Base-by-base conservation (phyloP, 2,329 filamentous ascomycete genomes). In the Trichophyton benhamiae region DNA sequence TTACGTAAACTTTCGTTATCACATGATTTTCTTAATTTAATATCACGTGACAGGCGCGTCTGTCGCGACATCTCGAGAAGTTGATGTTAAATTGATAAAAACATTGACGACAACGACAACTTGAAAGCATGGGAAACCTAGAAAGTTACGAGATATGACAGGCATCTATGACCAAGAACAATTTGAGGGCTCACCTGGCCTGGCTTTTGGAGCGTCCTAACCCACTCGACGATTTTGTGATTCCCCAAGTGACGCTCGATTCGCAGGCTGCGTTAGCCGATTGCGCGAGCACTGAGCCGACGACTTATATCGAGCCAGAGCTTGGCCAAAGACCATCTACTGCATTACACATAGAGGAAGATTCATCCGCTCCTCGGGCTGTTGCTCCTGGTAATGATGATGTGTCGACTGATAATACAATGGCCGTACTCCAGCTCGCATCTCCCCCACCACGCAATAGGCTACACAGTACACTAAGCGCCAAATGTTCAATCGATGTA, bases 141-240 rank as follows among this genome's bases (percentile, higher is more conserved):
- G 38, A 22, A 11, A 22, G 33, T 60, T 53, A 7, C 46, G 36
- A 67, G 65, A 64, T 60, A 68, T 68, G 67, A 68, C 33, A 69
- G 66, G 70, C 65, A 73, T 72, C 70, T 73, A 79, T 79, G 77
- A 79, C 77, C 70, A 78, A 72, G 67, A 74, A 77, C 70, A 79
- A 79, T 66, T 65, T 79, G 60, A 68, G 69, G 59, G 66, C 70
- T 66, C 76, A 78, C 69, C 72, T 79, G 62, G 70, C 73, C 70
- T 79, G 77, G 77, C 74, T 79, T 62, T 65, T 79, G 65, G 71
- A 70, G 62, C 73, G 71, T 70, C 69, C 55, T 69, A 70, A 41
- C 66, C 71, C 9, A 3, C 20, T 59, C 8, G 57, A 59, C 11
- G 2, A 42, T n/a, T 58, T 58, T 25, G 38, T 42, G 13, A 22